phyloP scores from a whole-genome alignment of 257 asterid genomes.

The Parsonsia alboflavescens region DNA sequence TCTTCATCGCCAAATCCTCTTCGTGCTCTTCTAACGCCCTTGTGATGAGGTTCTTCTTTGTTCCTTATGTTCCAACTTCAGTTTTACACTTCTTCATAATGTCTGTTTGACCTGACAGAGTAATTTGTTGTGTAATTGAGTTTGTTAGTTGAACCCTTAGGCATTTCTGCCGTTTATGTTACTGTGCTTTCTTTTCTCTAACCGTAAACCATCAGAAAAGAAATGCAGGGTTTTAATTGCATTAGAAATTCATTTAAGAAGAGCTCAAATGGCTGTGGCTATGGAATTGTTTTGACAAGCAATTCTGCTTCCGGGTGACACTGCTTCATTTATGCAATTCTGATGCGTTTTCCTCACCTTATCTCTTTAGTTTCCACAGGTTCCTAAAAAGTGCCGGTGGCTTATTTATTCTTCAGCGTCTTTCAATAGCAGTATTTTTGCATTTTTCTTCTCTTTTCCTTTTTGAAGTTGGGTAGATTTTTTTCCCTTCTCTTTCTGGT shows the following conservation, averaged over 20 bases:
- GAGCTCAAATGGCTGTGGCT: conserved; percentile 14
- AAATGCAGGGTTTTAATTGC: conserved; percentile 33
- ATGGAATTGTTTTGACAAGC: conserved; percentile 14
- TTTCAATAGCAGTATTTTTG: too few relatives aligned
- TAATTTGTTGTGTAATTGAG: background rate
- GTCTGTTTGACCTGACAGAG: background rate
- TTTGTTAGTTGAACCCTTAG: background rate
- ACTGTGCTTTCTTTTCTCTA: background rate
- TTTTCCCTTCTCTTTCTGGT: too few relatives aligned
- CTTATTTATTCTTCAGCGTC: too few relatives aligned
- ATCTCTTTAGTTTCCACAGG: too few relatives aligned
- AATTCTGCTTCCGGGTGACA: conserved; percentile 33
- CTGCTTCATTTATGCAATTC: too few relatives aligned
- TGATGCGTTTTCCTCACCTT: too few relatives aligned
- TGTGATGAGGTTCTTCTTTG: background rate
- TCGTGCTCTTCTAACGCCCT: too few relatives aligned
- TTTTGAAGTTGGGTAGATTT: too few relatives aligned
- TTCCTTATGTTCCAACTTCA: background rate
- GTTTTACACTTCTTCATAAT: background rate
- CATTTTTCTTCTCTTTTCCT: too few relatives aligned
- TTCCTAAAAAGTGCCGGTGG: too few relatives aligned
- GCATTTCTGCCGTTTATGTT: background rate
- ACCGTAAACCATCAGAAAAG: background rate
- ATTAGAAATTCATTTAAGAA: conserved; percentile 26
- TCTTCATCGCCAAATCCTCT: too few relatives aligned